These are phyloP conservation scores for Aquilaria yunnanensis DNA, from an alignment of 345 rosid genomes.

Conservation along the genomic window DNA sequence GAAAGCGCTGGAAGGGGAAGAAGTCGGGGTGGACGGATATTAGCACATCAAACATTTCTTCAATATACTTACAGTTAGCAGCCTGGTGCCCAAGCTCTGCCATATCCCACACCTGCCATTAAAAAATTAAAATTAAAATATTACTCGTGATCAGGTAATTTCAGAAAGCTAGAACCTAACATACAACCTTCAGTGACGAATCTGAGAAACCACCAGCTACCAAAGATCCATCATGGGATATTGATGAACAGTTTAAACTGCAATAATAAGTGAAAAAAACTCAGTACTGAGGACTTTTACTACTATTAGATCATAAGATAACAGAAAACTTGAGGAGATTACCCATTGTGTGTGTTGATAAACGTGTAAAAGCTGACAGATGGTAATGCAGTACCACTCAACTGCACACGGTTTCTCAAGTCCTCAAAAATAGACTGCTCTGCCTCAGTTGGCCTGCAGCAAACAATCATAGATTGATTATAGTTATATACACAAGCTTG, in stretches of 20 bases:
- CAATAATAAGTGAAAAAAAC: constrained; percentile 8
- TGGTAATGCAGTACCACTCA: constrained; percentile 73
- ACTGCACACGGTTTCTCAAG: constrained; percentile 88
- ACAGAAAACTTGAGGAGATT: constrained; percentile 18
- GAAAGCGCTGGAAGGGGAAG: no score
- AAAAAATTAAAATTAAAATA: constrained; percentile 21
- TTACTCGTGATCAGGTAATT: constrained; percentile 10
- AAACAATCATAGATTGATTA: constrained; percentile 5
- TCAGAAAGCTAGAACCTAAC: constrained; percentile 2
- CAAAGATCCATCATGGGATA: constrained; percentile 97
- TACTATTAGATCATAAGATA: background rate
- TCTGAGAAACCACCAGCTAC: constrained; percentile 97
- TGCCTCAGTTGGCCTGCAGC: constrained; percentile 70
- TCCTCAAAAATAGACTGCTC: constrained; percentile 95
- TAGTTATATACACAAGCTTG: background rate
- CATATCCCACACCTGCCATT: constrained; percentile 91
- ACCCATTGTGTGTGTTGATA: constrained; percentile 88
- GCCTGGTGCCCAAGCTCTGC: constrained; percentile 84
- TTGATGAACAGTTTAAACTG: constrained; percentile 85
- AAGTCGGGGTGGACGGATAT: no score
- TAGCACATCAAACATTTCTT: no score
- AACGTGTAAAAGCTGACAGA: constrained; percentile 96
- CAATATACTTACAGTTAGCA: constrained; percentile 42
- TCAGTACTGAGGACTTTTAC: constrained; percentile 9
- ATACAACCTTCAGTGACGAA: constrained; percentile 78